phyloP scores from a whole-genome alignment of 257 asterid species.

The Solanum piurae region DNA sequence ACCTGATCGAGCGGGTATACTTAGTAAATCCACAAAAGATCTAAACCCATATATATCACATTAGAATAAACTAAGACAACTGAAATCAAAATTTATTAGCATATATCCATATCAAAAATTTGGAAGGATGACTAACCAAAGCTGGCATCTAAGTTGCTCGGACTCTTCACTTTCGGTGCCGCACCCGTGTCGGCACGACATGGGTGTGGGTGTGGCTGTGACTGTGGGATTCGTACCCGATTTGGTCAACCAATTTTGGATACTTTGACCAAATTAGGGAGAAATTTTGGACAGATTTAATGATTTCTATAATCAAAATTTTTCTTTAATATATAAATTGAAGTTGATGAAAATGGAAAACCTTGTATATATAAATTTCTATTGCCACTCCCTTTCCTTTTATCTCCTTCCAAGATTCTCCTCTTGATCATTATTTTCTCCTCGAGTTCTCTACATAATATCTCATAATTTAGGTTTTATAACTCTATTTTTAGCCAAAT shows the following conservation, averaged over 20 bases:
- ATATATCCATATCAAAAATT: neutral
- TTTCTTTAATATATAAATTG: neutral
- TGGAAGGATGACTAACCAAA: neutral
- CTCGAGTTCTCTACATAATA: neutral
- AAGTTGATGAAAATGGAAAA: neutral
- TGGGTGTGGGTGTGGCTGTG: neutral
- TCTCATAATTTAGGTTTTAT: neutral
- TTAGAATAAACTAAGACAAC: neutral
- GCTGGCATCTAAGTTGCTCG: neutral
- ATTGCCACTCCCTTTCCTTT: neutral
- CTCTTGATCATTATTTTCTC: neutral
- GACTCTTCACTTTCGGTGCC: neutral
- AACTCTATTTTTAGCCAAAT: neutral
- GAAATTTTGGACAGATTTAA: neutral
- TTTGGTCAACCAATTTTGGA: neutral
- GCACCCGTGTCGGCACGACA: neutral
- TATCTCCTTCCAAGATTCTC: neutral
- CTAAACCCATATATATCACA: neutral
- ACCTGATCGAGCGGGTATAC: constrained; percentile 23
- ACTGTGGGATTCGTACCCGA: neutral
- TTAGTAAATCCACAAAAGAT: constrained; percentile 2
- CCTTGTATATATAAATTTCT: neutral
- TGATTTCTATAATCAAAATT: neutral
- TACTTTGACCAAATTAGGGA: neutral
- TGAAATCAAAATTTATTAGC: neutral